Conservation (phyloP, 164 flowering plant genomes). For the Vitis amurensis region DNA sequence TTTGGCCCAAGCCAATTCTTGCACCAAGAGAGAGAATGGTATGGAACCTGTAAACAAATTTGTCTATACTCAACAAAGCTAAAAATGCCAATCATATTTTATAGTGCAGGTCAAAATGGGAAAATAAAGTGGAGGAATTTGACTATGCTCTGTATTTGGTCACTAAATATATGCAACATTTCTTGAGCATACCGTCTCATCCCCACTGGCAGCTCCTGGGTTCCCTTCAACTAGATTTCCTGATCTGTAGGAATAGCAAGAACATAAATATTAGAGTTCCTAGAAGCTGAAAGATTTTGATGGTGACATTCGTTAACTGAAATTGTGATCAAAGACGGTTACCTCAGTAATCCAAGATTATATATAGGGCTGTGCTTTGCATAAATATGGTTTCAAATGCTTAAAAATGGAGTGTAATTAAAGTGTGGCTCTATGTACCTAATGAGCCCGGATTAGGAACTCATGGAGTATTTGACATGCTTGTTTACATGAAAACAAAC, state of each 20-base stretch:
- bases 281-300: neutral
- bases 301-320: neutral
- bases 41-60: slow-evolving; percentile 68
- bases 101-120: neutral
- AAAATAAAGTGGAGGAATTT: neutral
- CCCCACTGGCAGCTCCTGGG: slow-evolving; percentile 89
- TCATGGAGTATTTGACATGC: no score
- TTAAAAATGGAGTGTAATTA: no score
- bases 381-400: neutral
- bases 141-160: neutral
- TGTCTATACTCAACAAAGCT: slow-evolving; percentile 1
- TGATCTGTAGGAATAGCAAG: slow-evolving; percentile 52
- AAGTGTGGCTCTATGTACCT: no score
- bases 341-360: neutral
- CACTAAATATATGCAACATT: neutral
- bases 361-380: no score
- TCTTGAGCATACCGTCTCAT: slow-evolving; percentile 75
- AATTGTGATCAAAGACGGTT: neutral
- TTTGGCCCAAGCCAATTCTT: slow-evolving; percentile 93
- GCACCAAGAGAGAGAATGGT: slow-evolving; percentile 97
- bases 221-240: slow-evolving; percentile 83
- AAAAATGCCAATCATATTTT: neutral
- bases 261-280: neutral
- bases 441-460: no score
- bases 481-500: no score